Base-by-base conservation (phyloP, 306 rosid species). In the Cucumis sativus region DNA sequence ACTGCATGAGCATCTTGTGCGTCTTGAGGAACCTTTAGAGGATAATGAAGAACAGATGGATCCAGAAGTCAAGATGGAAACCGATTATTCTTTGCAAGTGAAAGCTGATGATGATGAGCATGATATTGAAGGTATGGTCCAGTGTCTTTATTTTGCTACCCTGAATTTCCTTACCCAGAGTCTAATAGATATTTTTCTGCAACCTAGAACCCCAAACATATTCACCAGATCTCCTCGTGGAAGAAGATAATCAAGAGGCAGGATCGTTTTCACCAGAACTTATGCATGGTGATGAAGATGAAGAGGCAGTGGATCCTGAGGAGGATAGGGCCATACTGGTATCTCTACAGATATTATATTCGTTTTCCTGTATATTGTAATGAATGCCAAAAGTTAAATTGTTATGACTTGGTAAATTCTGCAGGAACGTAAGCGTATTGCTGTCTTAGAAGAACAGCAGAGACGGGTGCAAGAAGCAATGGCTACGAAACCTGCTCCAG, bases 291-390 rank as follows among this genome's bases (percentile, higher is more conserved):
- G 96, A 92, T 88, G 99, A 90, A 23, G 84, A 79, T 61, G 97
- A 92, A 83, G 97, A 90, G 76, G 99, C 91, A 54, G 78, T 95
- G 66, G 97, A 95, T 59, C 97, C 97, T 79, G 97, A 95, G 84
- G 97, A 90, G 87, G 99, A 95, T 74, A 92, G 86, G 82, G 97
- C 96, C 72, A 82, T 86, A 57, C 89, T 92, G 87, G 92, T 90
- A 84, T 47, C 43, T 21, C 61, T 59, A 18, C 66, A 55, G 51
- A 45, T 51, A 37, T 41, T 67, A 57, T 16, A 17, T 25, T 80
- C 9, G 8, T 1, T 39, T 6, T 39, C 8, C 49, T 58, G 45
- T 56, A 20, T 35, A 40, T 25, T 39, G 20, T n/a, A 7, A 37
- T 45, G 66, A 11, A 35, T 30, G 63, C 15, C 18, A 56, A 41